These are phyloP conservation scores for Stephania cephalantha DNA, from an alignment of 164 flowering plant species.

Conservation along the genomic window DNA sequence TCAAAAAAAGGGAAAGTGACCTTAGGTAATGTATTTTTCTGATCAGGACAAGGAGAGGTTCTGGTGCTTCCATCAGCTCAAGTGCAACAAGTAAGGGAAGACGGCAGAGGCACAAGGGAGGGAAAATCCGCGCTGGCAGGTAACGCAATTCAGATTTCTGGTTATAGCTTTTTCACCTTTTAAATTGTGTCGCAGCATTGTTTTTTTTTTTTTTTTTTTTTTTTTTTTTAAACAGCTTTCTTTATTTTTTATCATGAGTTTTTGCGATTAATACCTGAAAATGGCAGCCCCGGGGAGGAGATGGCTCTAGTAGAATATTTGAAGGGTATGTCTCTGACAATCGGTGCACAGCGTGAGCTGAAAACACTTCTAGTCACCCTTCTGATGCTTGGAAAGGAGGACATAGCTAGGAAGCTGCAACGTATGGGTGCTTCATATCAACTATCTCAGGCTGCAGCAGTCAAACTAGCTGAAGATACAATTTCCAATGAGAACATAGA, in stretches of 20 bases:
- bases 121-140: constrained; percentile 98
- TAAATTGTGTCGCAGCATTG: not conserved
- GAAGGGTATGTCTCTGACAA: constrained; percentile 72
- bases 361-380: constrained; percentile 58
- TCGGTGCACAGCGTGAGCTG: constrained; percentile 65
- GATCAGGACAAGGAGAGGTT: constrained; percentile 60
- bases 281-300: constrained; percentile 84
- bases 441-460: constrained; percentile 74
- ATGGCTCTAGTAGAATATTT: constrained; percentile 86
- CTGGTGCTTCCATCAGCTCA: constrained; percentile 51
- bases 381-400: constrained; percentile 70
- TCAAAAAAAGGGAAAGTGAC: not conserved
- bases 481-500: constrained; percentile 45
- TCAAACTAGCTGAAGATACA: constrained; percentile 69
- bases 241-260: not conserved
- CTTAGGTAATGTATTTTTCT: constrained; percentile 2
- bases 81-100: constrained; percentile 57
- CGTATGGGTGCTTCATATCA: constrained; percentile 55
- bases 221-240: not conserved
- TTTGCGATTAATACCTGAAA: not conserved
- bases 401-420: constrained; percentile 78
- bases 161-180: not conserved
- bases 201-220: not conserved
- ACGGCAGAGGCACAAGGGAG: constrained; percentile 63
- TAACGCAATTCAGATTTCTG: constrained; percentile 20